A percentile compares a stretch with the other conserved stretches of the same genome.
Conservation (phyloP, 2,329 filamentous ascomycete species). For the Helicocarpus griseus region DNA sequence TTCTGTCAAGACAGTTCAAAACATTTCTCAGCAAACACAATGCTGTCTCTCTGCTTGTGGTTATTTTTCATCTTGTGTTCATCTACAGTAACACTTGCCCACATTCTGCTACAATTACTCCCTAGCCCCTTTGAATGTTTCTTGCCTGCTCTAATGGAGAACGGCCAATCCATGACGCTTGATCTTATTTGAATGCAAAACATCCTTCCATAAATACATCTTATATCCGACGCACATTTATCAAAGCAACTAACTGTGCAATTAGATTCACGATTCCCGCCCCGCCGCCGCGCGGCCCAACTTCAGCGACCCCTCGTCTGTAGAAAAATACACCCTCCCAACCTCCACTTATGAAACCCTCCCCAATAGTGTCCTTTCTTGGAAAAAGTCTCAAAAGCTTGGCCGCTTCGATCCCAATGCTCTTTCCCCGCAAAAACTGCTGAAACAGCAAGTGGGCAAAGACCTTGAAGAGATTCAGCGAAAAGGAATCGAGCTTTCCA, state of each 20-base stretch:
- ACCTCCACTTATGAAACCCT: constrained; percentile 75
- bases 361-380: constrained; percentile 79
- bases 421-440: constrained; percentile 61
- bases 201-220: no score
- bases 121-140: no score
- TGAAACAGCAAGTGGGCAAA: constrained; percentile 56
- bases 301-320: constrained; percentile 67
- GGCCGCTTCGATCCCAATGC: constrained; percentile 89
- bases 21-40: no score
- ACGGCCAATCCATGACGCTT: no score
- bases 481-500: constrained; percentile 41
- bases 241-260: constrained; percentile 6
- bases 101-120: no score
- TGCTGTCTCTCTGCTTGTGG: no score
- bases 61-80: no score
- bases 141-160: no score
- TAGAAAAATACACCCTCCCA: constrained; percentile 89
- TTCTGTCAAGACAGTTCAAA: no score
- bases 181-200: no score
- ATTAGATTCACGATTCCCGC: constrained; percentile 68
- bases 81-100: no score
- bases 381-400: constrained; percentile 93
- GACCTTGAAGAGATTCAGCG: constrained; percentile 51
- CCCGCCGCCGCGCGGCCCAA: constrained; percentile 67
- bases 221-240: not conserved